Base-by-base conservation (phyloP, 768 basidiomycete genomes). In the Rhodosporidiobolus sp. region DNA sequence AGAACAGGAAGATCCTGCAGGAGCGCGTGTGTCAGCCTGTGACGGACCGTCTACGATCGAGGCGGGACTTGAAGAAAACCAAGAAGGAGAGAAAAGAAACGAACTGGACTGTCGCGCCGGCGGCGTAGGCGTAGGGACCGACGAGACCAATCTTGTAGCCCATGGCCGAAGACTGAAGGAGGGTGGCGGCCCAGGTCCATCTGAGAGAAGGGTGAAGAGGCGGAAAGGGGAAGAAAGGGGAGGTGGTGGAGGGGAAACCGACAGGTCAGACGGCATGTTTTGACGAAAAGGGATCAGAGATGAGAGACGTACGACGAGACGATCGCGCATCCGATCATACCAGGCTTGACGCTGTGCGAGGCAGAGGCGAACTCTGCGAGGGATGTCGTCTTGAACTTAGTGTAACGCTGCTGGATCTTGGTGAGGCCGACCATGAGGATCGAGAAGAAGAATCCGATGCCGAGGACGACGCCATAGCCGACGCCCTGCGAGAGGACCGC, bases 121-220 rank as follows among this genome's bases (percentile, higher is more conserved):
- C 63, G 30, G 65, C 68, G 62, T 70, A 64, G 72, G 54, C 79
- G 24, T 46, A 92, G 0, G 91, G 91, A 0, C 92, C 93, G 7
- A 87, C 88, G 72, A 93, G 89, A 14, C 90, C 93, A 77, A 87
- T 93, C 78, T 90, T 89, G 81, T 94, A 95, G 0, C 88, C 90
- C 20, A 92, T 87, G 0, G 91, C 90, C 66, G 88, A 89, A 35
- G 88, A 89, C 86, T 91, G 89, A 2, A 92, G 83, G 87, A 62
- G 69, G 20, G 81, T 82, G 0, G 83, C 82, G 0, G 82, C 81
- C 81, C 81, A 79, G 14, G 63, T 63, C 48, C 56, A 72, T 0
- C 10, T 30, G 4, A n/a, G 34, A 3, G 14, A 43, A 17, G 2
- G n/a, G 2, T 4, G 43, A 45, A n/a, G n/a, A n/a, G n/a, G 3